These are phyloP conservation scores for Lentinula detonsa DNA, from an alignment of 768 basidiomycete genomes.

Conservation along the genomic window DNA sequence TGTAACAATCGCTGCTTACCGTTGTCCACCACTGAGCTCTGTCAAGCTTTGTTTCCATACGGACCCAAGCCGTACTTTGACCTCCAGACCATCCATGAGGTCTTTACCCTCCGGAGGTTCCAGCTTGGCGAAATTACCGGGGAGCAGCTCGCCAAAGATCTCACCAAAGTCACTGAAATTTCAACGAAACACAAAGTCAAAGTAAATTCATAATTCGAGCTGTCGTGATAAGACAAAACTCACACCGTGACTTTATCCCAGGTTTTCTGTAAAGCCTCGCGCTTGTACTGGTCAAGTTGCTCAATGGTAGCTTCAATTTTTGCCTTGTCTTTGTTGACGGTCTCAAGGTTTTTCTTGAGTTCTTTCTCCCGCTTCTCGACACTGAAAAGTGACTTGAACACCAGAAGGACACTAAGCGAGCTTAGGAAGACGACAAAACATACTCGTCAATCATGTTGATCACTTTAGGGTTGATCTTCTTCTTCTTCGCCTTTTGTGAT, in stretches of 20 bases:
- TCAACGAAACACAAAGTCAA: background rate
- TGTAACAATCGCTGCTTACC: conserved; percentile 37
- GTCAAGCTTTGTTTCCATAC: conserved; percentile 99
- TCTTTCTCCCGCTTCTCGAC: conserved; percentile 89
- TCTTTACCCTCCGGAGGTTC: conserved; percentile 92
- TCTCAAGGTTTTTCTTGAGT: conserved; percentile 83
- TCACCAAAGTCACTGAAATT: conserved; percentile 81
- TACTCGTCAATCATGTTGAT: conserved; percentile 95
- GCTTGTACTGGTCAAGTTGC: conserved; percentile 90
- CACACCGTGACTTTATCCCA: conserved; percentile 95
- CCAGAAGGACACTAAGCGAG: too few relatives aligned
- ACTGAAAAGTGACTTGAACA: conserved; percentile 29
- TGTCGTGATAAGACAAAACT: conserved; percentile 19
- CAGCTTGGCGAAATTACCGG: conserved; percentile 94
- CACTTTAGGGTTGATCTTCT: conserved; percentile 93
- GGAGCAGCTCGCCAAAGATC: conserved; percentile 92
- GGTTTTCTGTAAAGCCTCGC: conserved; percentile 87
- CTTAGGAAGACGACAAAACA: conserved; percentile 16
- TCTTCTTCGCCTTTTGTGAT: conserved; percentile 82
- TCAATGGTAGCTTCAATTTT: conserved; percentile 94
- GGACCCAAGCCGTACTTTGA: conserved; percentile 90
- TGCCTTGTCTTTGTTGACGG: conserved; percentile 85
- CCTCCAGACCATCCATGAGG: conserved; percentile 91
- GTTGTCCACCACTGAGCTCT: conserved; percentile 94
- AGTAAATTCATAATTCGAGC: background rate